phyloP scores from a whole-genome alignment of 805 yeast genomes.

The Suhomyces sp. region DNA sequence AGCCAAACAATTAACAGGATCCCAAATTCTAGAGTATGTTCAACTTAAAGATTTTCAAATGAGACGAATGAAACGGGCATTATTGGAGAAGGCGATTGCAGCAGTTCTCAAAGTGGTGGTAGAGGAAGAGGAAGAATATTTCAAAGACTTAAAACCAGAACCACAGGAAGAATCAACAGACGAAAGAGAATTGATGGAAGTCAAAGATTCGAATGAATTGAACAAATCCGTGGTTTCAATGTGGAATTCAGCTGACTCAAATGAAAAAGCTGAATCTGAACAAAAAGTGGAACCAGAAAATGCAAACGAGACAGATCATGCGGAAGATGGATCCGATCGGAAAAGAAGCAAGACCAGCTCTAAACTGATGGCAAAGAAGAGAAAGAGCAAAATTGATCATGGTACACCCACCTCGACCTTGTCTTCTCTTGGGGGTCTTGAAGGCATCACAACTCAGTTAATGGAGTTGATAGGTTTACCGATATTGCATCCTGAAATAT shows the following conservation, averaged over 20 bases:
- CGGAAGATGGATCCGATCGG: constrained; percentile 35
- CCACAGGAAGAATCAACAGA: constrained; percentile 34
- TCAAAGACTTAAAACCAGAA: constrained; percentile 23
- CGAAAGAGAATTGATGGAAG: constrained; percentile 57
- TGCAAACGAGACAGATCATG: not conserved
- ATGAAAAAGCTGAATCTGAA: constrained; percentile 10
- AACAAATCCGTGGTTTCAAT: constrained; percentile 72
- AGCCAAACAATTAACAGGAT: constrained; percentile 54
- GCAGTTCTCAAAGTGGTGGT: constrained; percentile 52
- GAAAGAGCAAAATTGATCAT: constrained; percentile 50
- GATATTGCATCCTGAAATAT: constrained; percentile 89
- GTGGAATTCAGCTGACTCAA: constrained; percentile 47
- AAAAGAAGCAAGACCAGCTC: constrained; percentile 50
- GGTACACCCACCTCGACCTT: constrained; percentile 68
- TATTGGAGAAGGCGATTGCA: constrained; percentile 62
- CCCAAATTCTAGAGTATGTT: constrained; percentile 55
- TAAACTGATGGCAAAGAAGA: constrained; percentile 28
- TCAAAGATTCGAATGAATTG: constrained; percentile 60
- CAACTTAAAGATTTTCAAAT: constrained; percentile 66
- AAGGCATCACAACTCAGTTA: constrained; percentile 75
- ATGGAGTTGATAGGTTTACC: constrained; percentile 93
- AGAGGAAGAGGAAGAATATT: constrained; percentile 61
- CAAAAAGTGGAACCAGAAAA: constrained; percentile 11
- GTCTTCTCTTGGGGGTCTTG: constrained; percentile 85
- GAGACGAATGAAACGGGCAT: constrained; percentile 63